These are phyloP conservation scores for Mucor plumbeus DNA, from an alignment of 371 early-diverging fungal genomes.

Conservation along the genomic window DNA sequence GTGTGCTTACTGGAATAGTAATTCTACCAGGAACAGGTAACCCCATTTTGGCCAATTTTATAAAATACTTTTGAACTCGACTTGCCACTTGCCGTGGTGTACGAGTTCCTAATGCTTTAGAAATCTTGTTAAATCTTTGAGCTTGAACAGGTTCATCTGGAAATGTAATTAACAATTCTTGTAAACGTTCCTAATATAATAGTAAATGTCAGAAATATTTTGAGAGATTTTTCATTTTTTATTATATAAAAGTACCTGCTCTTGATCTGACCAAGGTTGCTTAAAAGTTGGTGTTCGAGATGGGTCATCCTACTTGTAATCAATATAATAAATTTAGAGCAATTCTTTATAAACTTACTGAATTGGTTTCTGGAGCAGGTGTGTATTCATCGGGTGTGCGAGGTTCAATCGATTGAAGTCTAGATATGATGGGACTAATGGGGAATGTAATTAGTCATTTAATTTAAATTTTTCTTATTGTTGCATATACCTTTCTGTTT, in stretches of 20 bases:
- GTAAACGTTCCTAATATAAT: conserved; percentile 46
- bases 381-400: conserved; percentile 30
- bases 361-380: conserved; percentile 5
- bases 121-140: conserved; percentile 67
- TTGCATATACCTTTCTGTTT: conserved; percentile 22
- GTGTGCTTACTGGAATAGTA: conserved; percentile 47
- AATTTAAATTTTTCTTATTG: too few species aligned
- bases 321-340: conserved; percentile 1
- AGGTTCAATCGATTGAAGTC: conserved; percentile 32
- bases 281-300: conserved; percentile 53
- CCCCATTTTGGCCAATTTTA: conserved; percentile 67
- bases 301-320: conserved; percentile 12
- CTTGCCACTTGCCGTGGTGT: conserved; percentile 69
- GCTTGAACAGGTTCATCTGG: conserved; percentile 71
- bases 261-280: conserved; percentile 70
- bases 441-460: background rate
- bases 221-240: too few species aligned
- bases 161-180: conserved; percentile 57
- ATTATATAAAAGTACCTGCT: conserved; percentile 46
- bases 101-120: conserved; percentile 63
- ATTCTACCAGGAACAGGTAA: conserved; percentile 68
- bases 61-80: conserved; percentile 72
- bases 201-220: background rate
- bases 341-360: background rate
- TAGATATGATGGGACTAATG: conserved; percentile 13